phyloP scores from a whole-genome alignment of 148 eudicot genomes.

The Nyssa sinensis region DNA sequence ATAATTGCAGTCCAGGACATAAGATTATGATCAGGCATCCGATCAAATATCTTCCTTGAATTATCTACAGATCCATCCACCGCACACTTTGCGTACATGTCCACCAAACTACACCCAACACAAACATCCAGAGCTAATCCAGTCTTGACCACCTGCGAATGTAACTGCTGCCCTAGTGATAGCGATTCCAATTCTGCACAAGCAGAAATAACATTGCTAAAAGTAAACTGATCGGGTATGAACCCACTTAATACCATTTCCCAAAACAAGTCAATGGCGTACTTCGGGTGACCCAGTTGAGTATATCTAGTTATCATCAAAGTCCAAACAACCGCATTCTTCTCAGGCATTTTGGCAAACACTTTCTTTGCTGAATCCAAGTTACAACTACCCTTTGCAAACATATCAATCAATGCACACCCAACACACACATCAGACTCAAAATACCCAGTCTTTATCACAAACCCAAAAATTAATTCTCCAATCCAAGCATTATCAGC shows the following conservation, averaged over 20 bases:
- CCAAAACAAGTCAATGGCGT: slow-evolving; percentile 46
- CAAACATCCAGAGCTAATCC: slow-evolving; percentile 44
- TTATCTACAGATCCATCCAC: slow-evolving; percentile 35
- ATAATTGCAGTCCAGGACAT: slow-evolving; percentile 69
- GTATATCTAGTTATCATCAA: slow-evolving; percentile 56
- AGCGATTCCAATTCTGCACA: slow-evolving; percentile 45
- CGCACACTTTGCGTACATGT: slow-evolving; percentile 61
- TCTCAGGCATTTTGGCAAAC: slow-evolving; percentile 67
- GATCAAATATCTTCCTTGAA: slow-evolving; percentile 51
- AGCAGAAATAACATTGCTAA: slow-evolving; percentile 49
- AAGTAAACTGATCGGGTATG: slow-evolving; percentile 51
- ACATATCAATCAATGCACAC: slow-evolving; percentile 64
- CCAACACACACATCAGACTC: slow-evolving; percentile 56
- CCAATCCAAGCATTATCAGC: slow-evolving; percentile 33
- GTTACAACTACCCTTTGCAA: slow-evolving; percentile 44
- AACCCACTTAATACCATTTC: slow-evolving; percentile 46
- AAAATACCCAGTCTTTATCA: slow-evolving; percentile 44
- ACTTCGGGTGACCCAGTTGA: slow-evolving; percentile 39
- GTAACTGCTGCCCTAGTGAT: slow-evolving; percentile 47
- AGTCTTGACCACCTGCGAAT: slow-evolving; percentile 42
- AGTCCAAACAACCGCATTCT: slow-evolving; percentile 55
- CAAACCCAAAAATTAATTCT: slow-evolving; percentile 43
- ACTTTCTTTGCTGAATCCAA: slow-evolving; percentile 49
- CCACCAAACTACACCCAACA: slow-evolving; percentile 64
- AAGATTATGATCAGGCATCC: slow-evolving; percentile 49